Conservation (phyloP, 2,329 filamentous ascomycete species). For the Fusarium robinianum region DNA sequence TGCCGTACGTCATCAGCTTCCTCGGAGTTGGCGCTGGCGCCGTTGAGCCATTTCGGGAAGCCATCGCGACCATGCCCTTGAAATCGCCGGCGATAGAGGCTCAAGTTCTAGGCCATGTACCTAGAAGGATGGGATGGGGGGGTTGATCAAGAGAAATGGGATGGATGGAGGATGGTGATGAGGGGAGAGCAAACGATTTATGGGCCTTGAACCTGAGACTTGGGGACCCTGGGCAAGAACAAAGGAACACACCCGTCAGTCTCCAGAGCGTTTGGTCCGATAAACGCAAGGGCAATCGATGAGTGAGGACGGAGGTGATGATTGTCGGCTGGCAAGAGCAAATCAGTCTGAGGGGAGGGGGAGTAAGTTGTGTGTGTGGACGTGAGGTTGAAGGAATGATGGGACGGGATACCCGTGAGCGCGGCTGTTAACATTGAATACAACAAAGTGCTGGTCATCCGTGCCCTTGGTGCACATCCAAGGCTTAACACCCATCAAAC, state of each 20-base stretch:
- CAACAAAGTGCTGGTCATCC: too few species aligned
- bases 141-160: neutral
- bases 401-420: slow-evolving; percentile 12
- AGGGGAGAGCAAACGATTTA: neutral
- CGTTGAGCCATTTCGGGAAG: slow-evolving; percentile 28
- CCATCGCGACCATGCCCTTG: slow-evolving; percentile 20
- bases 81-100: slow-evolving; percentile 8
- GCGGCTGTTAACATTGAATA: slow-evolving; percentile 9
- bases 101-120: slow-evolving; percentile 22
- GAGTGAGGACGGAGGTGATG: too few species aligned
- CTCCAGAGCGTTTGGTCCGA: too few species aligned
- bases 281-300: too few species aligned
- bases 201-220: neutral
- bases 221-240: too few species aligned
- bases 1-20: slow-evolving; percentile 37
- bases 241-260: too few species aligned
- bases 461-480: too few species aligned
- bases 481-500: too few species aligned
- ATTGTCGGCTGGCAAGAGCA: too few species aligned
- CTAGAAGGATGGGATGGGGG: neutral
- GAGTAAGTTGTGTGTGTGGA: slow-evolving; percentile 1
- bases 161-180: slow-evolving; percentile 6
- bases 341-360: slow-evolving; percentile 9
- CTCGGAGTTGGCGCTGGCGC: slow-evolving; percentile 27
- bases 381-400: neutral